Evolutionary conservation across 768 basidiomycete genomes (phyloP).

Genomic region (Piloderma croceum): DNA sequence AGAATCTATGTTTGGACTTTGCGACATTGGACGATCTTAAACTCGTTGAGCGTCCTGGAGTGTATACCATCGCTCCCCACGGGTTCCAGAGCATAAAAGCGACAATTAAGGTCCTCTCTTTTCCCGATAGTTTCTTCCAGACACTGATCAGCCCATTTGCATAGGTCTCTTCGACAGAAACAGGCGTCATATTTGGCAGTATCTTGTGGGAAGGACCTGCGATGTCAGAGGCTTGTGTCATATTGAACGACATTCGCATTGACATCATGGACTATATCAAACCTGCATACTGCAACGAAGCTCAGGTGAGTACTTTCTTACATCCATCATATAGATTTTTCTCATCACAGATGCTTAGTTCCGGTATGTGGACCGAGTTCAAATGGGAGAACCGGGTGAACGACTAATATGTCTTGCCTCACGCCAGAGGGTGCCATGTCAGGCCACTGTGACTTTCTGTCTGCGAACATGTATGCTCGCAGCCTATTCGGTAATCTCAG

Average conservation of each 20-base stretch:
- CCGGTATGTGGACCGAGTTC: constrained; percentile 99
- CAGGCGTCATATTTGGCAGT: constrained; percentile 98
- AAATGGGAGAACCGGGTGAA: constrained; percentile 99
- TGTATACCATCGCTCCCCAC: constrained; percentile 91
- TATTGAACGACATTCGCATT: constrained; percentile 94
- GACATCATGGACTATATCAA: constrained; percentile 99
- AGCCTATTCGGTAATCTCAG: constrained; percentile 72
- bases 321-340: too few relatives aligned
- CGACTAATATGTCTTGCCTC: constrained; percentile 94
- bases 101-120: constrained; percentile 80
- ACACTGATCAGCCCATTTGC: not conserved
- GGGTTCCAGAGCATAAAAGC: constrained; percentile 99
- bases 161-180: constrained; percentile 89
- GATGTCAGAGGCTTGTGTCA: constrained; percentile 85
- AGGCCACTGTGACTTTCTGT: constrained; percentile 97
- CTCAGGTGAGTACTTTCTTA: constrained; percentile 52
- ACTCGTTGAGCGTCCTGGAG: constrained; percentile 90
- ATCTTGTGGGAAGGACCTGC: constrained; percentile 93
- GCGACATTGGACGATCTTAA: constrained; percentile 96
- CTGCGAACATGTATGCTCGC: constrained; percentile 93
- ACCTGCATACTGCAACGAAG: constrained; percentile 91
- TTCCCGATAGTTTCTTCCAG: not conserved
- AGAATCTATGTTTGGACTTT: constrained; percentile 95
- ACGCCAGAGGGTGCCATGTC: constrained; percentile 95
- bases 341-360: constrained; percentile 49